Conservation (phyloP, 2,329 filamentous ascomycete genomes). For the Arthrinium puccinioides region DNA sequence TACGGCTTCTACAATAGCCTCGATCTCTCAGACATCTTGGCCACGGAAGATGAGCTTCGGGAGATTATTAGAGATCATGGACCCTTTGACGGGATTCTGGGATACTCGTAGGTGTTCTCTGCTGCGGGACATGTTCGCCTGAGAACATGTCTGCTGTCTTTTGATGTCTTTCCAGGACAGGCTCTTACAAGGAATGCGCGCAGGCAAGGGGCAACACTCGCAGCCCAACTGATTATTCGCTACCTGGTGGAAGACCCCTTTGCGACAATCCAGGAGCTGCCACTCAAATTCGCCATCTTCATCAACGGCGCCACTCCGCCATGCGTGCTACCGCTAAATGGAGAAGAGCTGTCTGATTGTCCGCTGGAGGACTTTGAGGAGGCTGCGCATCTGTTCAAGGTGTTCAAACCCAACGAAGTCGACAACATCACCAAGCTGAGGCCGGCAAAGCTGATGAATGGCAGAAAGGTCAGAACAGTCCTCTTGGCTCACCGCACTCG, state of each 20-base stretch:
- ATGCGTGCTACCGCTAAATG: background rate
- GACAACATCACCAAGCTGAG: background rate
- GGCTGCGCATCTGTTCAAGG: slow-evolving; percentile 1
- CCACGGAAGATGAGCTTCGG: background rate
- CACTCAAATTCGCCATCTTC: slow-evolving; percentile 3
- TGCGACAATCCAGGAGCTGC: slow-evolving; percentile 1
- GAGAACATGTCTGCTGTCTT: background rate
- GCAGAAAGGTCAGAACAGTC: background rate
- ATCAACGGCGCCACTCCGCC: slow-evolving; percentile 1
- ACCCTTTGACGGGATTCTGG: slow-evolving; percentile 2
- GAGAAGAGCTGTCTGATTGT: background rate
- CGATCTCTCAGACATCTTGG: background rate
- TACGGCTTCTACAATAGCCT: slow-evolving; percentile 2
- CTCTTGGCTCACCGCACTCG: too few species aligned
- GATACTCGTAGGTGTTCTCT: background rate
- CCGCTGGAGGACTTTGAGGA: background rate
- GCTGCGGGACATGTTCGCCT: background rate
- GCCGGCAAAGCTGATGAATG: background rate
- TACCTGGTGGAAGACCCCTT: slow-evolving; percentile 3
- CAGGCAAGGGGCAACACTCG: background rate
- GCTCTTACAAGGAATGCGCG: background rate
- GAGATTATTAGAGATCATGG: slow-evolving; percentile 1
- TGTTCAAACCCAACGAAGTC: slow-evolving; percentile 1
- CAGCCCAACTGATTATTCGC: slow-evolving; percentile 1
- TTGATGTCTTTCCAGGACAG: background rate